Evolutionary conservation across 2,329 filamentous ascomycete genomes (phyloP).

Genomic region (Boeremia lycopersici): DNA sequence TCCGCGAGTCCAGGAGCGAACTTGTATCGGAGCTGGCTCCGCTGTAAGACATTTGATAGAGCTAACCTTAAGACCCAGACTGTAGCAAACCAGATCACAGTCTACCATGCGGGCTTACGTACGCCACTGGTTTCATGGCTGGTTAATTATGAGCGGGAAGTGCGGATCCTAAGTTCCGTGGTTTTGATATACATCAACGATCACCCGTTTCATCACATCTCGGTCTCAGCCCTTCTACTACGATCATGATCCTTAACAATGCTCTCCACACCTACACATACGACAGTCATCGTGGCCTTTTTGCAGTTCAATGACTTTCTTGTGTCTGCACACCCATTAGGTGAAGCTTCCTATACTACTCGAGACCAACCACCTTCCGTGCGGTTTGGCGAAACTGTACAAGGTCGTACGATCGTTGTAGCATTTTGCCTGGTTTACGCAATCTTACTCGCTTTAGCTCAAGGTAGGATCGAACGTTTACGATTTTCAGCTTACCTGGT

Average conservation of each 20-base stretch:
- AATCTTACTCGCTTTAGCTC: slow-evolving; percentile 23
- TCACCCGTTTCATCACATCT: neutral
- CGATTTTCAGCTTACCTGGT: neutral
- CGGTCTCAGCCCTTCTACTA: neutral
- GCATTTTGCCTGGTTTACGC: slow-evolving; percentile 21
- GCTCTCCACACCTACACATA: neutral
- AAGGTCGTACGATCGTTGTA: slow-evolving; percentile 17
- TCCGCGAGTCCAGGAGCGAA: too few species aligned
- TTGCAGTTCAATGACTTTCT: neutral
- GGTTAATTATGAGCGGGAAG: neutral
- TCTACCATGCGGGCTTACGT: neutral
- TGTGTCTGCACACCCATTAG: neutral
- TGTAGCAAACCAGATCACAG: neutral
- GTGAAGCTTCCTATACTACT: neutral
- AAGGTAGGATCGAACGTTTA: slow-evolving; percentile 16
- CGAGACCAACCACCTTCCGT: neutral
- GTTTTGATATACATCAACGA: neutral
- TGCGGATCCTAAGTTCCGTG: neutral
- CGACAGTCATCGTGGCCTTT: neutral
- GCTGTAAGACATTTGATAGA: neutral
- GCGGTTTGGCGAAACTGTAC: slow-evolving; percentile 11
- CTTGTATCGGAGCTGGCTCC: slow-evolving; percentile 6
- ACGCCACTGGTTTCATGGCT: neutral
- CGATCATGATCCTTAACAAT: neutral
- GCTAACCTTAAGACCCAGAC: neutral